Base-by-base conservation (phyloP, 768 basidiomycete genomes). In the Tulasnella sp. region DNA sequence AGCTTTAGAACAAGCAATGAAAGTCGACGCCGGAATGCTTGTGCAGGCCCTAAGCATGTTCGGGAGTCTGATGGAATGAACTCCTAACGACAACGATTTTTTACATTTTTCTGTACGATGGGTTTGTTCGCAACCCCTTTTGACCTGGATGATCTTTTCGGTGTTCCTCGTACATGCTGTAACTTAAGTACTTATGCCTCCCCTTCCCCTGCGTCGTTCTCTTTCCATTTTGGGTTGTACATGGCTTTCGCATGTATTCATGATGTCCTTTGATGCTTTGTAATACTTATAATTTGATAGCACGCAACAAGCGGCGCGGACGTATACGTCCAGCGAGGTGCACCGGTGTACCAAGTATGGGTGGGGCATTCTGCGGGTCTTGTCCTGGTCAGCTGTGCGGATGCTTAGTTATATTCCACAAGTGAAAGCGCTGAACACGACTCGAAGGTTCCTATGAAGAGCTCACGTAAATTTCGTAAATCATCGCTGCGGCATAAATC, bases 1-100 rank as follows among this genome's bases (percentile, higher is more conserved):
- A 22, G 81, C 73, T 12, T 46, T 81, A 24, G 75, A 74, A 41
- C 81, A 75, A n/a, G 81, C 78, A 14, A 72, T 28, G 41, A 81
- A 74, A 77, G 64, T 81, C 22, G 79, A 81, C 74, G 64, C 81
- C 8, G 50, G 76, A 12, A 80, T 80, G 69, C 69, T 81, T 37
- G 31, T 81, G 69, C 81, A 81, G 73, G 81, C 81, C 8, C 37
- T 81, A 5, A 50, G 80, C 41, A 81, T 81, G 75, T 80, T 80
- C 41, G 54, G 75, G 7, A 48, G 48, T 14, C 44, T 80, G 12
- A 40, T 75, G 64, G 42, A 72, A 75, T 69, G 64, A 69, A 69
- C 16, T 34, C 34, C 28, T 14, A 14, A 34, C 14, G 64, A 31
- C 64, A 34, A 14, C 34, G n/a, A 22, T 69, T 69, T 64, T 28